Evolutionary conservation across 73 alveolate genomes (phyloP).

Genomic region (Paramecium sexaurelia): DNA sequence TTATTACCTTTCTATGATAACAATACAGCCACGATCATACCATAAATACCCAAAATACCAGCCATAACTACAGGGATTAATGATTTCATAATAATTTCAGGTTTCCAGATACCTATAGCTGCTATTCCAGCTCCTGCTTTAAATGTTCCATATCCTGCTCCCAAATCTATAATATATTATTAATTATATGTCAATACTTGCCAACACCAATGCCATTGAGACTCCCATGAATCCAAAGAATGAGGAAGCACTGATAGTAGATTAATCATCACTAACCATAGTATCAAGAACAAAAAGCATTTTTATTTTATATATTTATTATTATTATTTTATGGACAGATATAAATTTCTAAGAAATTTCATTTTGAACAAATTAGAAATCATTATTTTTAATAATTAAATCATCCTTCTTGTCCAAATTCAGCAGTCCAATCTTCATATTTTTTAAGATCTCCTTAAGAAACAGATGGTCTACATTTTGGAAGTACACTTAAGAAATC

Average conservation of each 20-base stretch:
- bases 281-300: constrained; percentile 13
- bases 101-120: constrained; percentile 88
- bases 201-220: constrained; percentile 91
- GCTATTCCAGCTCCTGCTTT: constrained; percentile 95
- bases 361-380: neutral
- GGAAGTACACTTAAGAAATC: constrained; percentile 42
- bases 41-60: constrained; percentile 87
- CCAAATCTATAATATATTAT: constrained; percentile 76
- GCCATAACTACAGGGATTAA: constrained; percentile 88
- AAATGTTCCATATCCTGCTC: constrained; percentile 97
- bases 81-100: constrained; percentile 82
- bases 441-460: constrained; percentile 27
- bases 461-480: constrained; percentile 24
- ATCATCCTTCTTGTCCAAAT: constrained; percentile 58
- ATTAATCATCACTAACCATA: neutral
- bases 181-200: constrained; percentile 64
- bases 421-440: constrained; percentile 54
- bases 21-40: constrained; percentile 84
- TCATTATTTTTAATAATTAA: neutral
- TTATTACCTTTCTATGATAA: constrained; percentile 69
- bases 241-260: constrained; percentile 53
- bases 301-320: neutral
- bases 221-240: constrained; percentile 98
- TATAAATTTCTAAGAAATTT: neutral
- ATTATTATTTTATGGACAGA: neutral